Percentiles rank a stretch among this genome's conserved stretches.
Evolutionary conservation across 2,329 filamentous ascomycete species (phyloP).

Genomic region (Botrytis squamosa): DNA sequence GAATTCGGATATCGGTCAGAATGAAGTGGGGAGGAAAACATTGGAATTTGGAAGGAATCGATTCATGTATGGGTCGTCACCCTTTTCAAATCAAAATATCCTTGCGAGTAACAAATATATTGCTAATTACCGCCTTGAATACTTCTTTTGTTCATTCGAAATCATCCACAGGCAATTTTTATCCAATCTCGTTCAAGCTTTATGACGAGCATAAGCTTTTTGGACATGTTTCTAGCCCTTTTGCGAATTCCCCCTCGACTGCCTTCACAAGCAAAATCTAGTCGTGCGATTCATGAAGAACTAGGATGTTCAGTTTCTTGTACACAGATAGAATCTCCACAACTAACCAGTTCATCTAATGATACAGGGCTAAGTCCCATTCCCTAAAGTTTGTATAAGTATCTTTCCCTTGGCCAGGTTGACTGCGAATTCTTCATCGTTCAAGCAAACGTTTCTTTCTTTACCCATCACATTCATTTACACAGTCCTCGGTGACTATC

Average conservation of each 20-base stretch:
- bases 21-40: neutral
- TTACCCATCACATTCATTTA: constrained; percentile 21
- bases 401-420: constrained; percentile 1
- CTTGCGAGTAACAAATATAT: constrained; percentile 20
- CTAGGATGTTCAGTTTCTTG: neutral
- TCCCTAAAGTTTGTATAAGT: constrained; percentile 12
- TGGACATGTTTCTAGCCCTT: neutral
- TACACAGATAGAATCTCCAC: neutral
- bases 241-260: neutral
- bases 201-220: neutral
- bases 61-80: constrained; percentile 4
- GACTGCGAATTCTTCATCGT: neutral
- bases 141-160: neutral
- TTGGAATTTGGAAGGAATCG: neutral
- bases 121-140: constrained; percentile 16
- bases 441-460: constrained; percentile 18
- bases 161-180: neutral
- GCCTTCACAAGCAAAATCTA: neutral
- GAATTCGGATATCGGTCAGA: neutral
- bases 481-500: constrained; percentile 17
- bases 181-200: constrained; percentile 1
- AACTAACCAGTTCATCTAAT: constrained; percentile 6
- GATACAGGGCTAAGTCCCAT: neutral
- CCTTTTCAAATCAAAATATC: constrained; percentile 4
- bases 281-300: neutral